Evolutionary conservation across 805 yeast genomes (phyloP).

Genomic region (Barnettozyma siamensis): DNA sequence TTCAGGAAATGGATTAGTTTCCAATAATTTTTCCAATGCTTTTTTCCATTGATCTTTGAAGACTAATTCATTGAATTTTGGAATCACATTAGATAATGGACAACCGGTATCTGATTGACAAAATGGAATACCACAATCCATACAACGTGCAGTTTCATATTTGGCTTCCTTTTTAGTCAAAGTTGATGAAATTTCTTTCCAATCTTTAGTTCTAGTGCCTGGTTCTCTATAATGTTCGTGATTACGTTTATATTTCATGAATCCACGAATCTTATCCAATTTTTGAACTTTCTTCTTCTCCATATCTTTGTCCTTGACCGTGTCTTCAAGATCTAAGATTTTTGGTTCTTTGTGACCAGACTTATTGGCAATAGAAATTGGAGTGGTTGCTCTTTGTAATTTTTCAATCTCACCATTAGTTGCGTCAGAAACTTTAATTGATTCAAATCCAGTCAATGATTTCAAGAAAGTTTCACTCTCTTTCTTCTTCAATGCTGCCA

Average conservation of each 20-base stretch:
- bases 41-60: slow-evolving; percentile 93
- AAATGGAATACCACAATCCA: slow-evolving; percentile 99
- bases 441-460: slow-evolving; percentile 67
- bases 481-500: slow-evolving; percentile 48
- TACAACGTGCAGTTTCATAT: slow-evolving; percentile 94
- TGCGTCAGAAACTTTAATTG: slow-evolving; percentile 59
- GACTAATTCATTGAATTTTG: slow-evolving; percentile 96
- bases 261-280: slow-evolving; percentile 81
- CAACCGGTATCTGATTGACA: slow-evolving; percentile 98
- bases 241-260: slow-evolving; percentile 89
- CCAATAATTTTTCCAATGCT: slow-evolving; percentile 83
- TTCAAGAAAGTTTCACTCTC: slow-evolving; percentile 63
- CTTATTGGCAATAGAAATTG: slow-evolving; percentile 24
- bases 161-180: slow-evolving; percentile 81
- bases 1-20: slow-evolving; percentile 98
- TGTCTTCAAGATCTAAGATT: slow-evolving; percentile 85
- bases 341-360: slow-evolving; percentile 61
- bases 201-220: slow-evolving; percentile 72
- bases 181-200: slow-evolving; percentile 85
- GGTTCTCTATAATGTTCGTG: slow-evolving; percentile 81
- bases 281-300: slow-evolving; percentile 59
- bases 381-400: slow-evolving; percentile 12
- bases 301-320: slow-evolving; percentile 62
- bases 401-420: slow-evolving; percentile 80
- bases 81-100: slow-evolving; percentile 94